These are phyloP conservation scores for Cenchrus purpureus DNA, from an alignment of 176 grass and related monocot genomes.

Conservation along the genomic window DNA sequence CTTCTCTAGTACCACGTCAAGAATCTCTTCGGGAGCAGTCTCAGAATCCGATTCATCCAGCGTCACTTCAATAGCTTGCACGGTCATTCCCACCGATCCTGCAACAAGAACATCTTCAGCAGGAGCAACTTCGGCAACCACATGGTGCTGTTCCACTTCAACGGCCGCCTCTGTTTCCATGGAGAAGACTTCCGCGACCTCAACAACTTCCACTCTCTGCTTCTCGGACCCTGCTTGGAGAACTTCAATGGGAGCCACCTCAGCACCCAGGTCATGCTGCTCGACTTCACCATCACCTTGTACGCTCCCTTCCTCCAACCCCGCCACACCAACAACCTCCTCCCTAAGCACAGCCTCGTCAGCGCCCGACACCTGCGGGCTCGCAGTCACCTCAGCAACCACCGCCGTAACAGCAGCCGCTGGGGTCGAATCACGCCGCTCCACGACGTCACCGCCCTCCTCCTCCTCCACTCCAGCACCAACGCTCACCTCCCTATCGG, in stretches of 20 bases:
- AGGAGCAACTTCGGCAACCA: slow-evolving; percentile 31
- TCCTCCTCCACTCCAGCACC: background rate
- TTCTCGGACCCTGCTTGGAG: slow-evolving; percentile 5
- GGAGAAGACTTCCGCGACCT: background rate
- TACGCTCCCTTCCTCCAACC: slow-evolving; percentile 8
- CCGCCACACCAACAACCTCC: slow-evolving; percentile 1
- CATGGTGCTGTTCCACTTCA: slow-evolving; percentile 27
- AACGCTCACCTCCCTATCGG: background rate
- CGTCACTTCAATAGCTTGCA: slow-evolving; percentile 6
- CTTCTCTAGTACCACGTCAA: slow-evolving; percentile 24
- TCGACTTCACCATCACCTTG: background rate
- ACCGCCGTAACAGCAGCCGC: background rate
- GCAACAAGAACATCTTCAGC: slow-evolving; percentile 6
- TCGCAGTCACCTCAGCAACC: slow-evolving; percentile 14
- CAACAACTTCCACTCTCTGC: slow-evolving; percentile 35
- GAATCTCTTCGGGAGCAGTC: slow-evolving; percentile 19
- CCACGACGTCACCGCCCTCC: slow-evolving; percentile 32
- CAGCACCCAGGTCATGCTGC: slow-evolving; percentile 1
- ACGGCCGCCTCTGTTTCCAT: background rate
- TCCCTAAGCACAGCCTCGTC: slow-evolving; percentile 17
- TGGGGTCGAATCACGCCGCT: slow-evolving; percentile 27
- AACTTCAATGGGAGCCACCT: slow-evolving; percentile 22
- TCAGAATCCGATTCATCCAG: slow-evolving; percentile 22
- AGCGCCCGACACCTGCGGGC: background rate
- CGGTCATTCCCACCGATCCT: background rate